A percentile compares a stretch with the other conserved stretches of the same genome.
Conservation (phyloP, 225 moss, liverwort and hornwort genomes). For the Ulota crispa region DNA sequence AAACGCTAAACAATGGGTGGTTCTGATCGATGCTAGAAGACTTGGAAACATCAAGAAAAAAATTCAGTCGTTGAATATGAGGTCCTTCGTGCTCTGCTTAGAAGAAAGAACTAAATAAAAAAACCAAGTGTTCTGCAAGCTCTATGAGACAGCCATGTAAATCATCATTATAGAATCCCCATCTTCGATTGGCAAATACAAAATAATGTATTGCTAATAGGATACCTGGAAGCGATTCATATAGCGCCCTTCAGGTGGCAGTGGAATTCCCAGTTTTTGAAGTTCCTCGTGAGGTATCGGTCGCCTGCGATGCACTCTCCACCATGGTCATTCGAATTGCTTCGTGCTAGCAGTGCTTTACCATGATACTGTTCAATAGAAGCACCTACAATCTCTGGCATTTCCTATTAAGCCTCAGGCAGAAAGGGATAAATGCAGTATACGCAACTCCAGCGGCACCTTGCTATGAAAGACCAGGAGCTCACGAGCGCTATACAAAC, state of each 20-base stretch:
- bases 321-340: slow-evolving; percentile 19
- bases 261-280: slow-evolving; percentile 56
- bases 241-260: slow-evolving; percentile 67
- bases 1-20: slow-evolving; percentile 3
- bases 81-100: not conserved
- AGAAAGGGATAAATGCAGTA: not conserved
- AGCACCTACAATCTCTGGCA: not conserved
- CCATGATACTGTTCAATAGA: not conserved
- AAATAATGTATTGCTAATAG: not conserved
- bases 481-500: not conserved
- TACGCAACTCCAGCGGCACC: slow-evolving; percentile 3
- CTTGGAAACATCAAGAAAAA: not conserved
- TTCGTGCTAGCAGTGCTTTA: slow-evolving; percentile 8
- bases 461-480: not conserved
- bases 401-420: not conserved
- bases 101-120: not conserved
- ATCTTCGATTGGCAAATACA: not conserved
- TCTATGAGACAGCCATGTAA: not conserved
- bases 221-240: slow-evolving; percentile 65
- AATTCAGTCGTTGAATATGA: not conserved
- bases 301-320: slow-evolving; percentile 41
- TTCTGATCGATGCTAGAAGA: not conserved
- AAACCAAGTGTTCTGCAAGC: not conserved
- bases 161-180: not conserved
- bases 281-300: slow-evolving; percentile 63